Evolutionary conservation across 2,329 filamentous ascomycete genomes (phyloP).

Genomic region (Penicillium nordicum): DNA sequence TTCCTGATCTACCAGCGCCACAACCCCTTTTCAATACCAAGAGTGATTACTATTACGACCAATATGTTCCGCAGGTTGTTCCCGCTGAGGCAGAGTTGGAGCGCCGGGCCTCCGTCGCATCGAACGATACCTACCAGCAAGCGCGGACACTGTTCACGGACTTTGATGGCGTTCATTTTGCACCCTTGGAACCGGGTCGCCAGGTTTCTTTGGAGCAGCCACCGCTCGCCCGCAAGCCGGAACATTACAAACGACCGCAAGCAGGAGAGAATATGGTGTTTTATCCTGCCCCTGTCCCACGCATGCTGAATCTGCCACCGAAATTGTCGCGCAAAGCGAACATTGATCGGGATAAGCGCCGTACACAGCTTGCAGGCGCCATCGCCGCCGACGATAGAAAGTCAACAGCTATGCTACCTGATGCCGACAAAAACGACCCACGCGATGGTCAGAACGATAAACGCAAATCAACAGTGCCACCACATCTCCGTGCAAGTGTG

Average conservation of each 20-base stretch:
- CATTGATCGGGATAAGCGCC: conserved; percentile 63
- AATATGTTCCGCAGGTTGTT: conserved; percentile 15
- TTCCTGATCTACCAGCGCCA: conserved; percentile 10
- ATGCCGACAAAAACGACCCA: conserved; percentile 18
- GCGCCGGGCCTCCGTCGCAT: conserved; percentile 41
- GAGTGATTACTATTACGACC: conserved; percentile 15
- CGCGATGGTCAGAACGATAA: conserved; percentile 22
- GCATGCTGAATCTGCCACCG: conserved; percentile 87
- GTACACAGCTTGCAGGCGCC: conserved; percentile 67
- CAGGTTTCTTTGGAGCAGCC: conserved; percentile 39
- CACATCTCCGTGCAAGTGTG: conserved; percentile 82
- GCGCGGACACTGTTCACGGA: conserved; percentile 45
- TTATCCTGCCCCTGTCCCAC: conserved; percentile 91
- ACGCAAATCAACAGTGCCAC: conserved; percentile 59
- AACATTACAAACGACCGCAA: conserved; percentile 39
- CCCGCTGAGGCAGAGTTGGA: conserved; percentile 19
- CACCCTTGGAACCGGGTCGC: conserved; percentile 26
- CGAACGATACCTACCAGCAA: conserved; percentile 47
- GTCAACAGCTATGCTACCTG: conserved; percentile 48
- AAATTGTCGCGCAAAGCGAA: conserved; percentile 73
- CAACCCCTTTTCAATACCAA: conserved; percentile 14
- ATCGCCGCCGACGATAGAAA: conserved; percentile 56
- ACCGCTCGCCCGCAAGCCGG: conserved; percentile 39
- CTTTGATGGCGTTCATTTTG: conserved; percentile 51
- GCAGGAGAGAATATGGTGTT: conserved; percentile 82